Evolutionary conservation across 2,329 filamentous ascomycete species (phyloP), one percentile per base, ranked within the genome.

Genomic region (Apiospora malaysiana): DNA sequence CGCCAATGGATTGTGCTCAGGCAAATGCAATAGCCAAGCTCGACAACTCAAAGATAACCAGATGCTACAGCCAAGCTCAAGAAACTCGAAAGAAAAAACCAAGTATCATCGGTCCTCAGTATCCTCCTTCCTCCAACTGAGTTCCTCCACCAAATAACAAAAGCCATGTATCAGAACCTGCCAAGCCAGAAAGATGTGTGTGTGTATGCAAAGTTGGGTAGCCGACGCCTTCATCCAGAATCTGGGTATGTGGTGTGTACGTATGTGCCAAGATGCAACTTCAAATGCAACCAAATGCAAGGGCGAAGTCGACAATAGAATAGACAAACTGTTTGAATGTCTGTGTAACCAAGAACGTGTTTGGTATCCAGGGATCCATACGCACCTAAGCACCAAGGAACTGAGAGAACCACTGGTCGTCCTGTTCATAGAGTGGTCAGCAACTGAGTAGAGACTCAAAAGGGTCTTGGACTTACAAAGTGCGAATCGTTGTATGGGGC

Each of bases 51-150:
- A 40, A 63, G 21, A 63, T 40, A 45, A 45, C 42, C 42, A 40
- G 32, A 18, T n/a, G 43, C 18, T 2, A 46, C 16, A 46, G 43
- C 51, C 27, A 32, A 10, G 8, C 27, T 59, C 18, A 59, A n/a
- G 18, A n/a, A 56, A 27, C 18, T 23, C 43, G 18, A 56, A 56
- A 32, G 25, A 56, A 49, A 37, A 59, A 9, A 42, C 4, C 27
- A 59, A 63, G 56, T 23, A 63, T 63, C 56, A 63, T n/a, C 56
- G 56, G 56, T 6, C 21, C 56, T 63, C 56, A 21, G 56, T n/a
- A 12, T 59, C 56, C 32, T 63, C 56, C 32, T 56, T 32, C 32
- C 27, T 21, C 56, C 56, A n/a, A 21, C 51, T 18, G 51, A 59
- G 51, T 59, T 59, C 51, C 51, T 59, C 51, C 51, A 37, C 51